phyloP scores from a whole-genome alignment of 2,329 filamentous ascomycete genomes.

The Nannizzia gypsea region DNA sequence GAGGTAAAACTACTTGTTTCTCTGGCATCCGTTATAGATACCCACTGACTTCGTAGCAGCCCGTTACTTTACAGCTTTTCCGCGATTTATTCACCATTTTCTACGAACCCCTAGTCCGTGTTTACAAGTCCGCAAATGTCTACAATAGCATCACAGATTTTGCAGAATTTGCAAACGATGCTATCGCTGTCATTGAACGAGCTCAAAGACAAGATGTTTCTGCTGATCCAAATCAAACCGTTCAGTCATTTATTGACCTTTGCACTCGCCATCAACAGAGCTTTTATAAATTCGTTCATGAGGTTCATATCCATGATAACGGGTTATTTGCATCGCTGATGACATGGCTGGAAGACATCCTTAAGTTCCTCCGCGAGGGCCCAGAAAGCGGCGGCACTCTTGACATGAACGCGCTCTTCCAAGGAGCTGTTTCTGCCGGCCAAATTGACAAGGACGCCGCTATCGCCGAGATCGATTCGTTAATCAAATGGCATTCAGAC shows the following conservation, averaged over 20 bases:
- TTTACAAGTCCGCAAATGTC: conserved; percentile 97
- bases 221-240: conserved; percentile 93
- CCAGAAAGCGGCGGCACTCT: conserved; percentile 66
- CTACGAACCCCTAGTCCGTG: conserved; percentile 90
- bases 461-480: conserved; percentile 65
- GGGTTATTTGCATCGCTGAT: conserved; percentile 92
- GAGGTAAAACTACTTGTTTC: conserved; percentile 40
- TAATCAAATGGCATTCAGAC: conserved; percentile 89
- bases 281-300: conserved; percentile 98
- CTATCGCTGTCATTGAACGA: conserved; percentile 65
- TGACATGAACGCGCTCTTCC: conserved; percentile 88
- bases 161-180: conserved; percentile 81
- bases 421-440: conserved; percentile 58
- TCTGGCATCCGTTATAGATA: background rate
- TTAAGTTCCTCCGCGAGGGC: conserved; percentile 82
- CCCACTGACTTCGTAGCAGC: conserved; percentile 27
- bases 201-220: conserved; percentile 67
- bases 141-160: conserved; percentile 97
- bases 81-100: conserved; percentile 96
- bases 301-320: conserved; percentile 93
- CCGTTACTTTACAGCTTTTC: conserved; percentile 92
- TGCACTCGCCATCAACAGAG: conserved; percentile 91
- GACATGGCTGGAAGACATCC: conserved; percentile 91
- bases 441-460: conserved; percentile 60
- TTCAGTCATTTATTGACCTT: conserved; percentile 94